phyloP scores from a whole-genome alignment of 306 rosid genomes.

The Acacia crassicarpa region DNA sequence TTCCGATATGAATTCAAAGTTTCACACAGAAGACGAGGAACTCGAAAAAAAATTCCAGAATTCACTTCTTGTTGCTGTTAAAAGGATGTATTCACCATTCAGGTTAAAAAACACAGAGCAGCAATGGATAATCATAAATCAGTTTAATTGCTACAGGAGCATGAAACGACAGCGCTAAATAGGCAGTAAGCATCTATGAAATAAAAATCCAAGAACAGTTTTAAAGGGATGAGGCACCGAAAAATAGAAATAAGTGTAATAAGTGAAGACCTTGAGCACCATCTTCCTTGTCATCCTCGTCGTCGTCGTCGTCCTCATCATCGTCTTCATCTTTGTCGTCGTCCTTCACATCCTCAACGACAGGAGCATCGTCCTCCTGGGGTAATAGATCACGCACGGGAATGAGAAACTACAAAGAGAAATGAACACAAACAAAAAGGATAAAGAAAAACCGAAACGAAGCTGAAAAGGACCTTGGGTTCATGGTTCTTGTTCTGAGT shows the following conservation, averaged over 20 bases:
- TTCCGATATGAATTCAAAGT: background rate
- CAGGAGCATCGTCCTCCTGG: slow-evolving; percentile 57
- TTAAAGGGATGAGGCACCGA: background rate
- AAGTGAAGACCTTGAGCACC: slow-evolving; percentile 50
- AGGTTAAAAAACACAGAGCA: background rate
- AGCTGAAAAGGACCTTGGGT: slow-evolving; percentile 36
- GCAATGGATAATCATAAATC: background rate
- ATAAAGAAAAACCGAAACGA: background rate
- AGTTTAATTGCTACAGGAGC: background rate
- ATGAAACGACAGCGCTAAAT: background rate
- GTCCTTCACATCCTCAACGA: slow-evolving; percentile 78
- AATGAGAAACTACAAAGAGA: background rate
- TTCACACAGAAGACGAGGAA: background rate
- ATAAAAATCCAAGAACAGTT: background rate
- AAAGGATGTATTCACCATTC: background rate
- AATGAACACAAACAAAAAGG: background rate
- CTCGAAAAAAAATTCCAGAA: background rate
- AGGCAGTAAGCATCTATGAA: background rate
- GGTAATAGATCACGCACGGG: background rate
- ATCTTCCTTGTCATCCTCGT: slow-evolving; percentile 61
- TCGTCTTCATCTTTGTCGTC: slow-evolving; percentile 57
- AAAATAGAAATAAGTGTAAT: background rate
- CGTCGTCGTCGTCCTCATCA: slow-evolving; percentile 54
- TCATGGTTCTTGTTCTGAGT: slow-evolving; percentile 42
- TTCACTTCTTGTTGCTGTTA: background rate